These are phyloP conservation scores for Gracilaria gracilis DNA, from an alignment of 23 red algal genomes.

Conservation along the genomic window DNA sequence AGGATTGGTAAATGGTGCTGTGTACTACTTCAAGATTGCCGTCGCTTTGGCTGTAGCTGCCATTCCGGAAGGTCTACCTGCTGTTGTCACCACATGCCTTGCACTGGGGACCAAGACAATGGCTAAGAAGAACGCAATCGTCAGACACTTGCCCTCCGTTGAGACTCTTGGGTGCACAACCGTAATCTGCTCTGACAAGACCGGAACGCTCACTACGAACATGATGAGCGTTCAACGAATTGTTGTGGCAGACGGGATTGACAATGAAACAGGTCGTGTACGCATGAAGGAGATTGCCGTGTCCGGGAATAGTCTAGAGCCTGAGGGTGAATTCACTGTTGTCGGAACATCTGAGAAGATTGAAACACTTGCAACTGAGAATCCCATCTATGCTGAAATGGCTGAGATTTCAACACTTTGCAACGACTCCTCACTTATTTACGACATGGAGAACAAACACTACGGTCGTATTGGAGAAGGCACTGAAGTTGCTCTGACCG, in stretches of 20 bases:
- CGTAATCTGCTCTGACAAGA: conserved; percentile 99
- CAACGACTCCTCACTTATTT: conserved; percentile 90
- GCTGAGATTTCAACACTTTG: conserved; percentile 85
- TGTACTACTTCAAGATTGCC: conserved; percentile 99
- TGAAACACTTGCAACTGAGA: background rate
- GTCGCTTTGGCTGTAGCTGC: conserved; percentile 99
- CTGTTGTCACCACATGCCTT: conserved; percentile 98
- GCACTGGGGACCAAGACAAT: conserved; percentile 94
- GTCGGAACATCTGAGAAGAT: background rate
- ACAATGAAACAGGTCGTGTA: conserved; percentile 20
- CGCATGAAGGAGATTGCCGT: conserved; percentile 67
- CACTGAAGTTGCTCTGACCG: conserved; percentile 92
- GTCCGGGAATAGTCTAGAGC: conserved; percentile 66
- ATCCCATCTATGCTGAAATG: conserved; percentile 65
- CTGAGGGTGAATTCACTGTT: conserved; percentile 60
- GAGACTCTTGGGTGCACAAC: conserved; percentile 99
- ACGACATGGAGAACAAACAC: conserved; percentile 51
- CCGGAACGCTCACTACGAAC: conserved; percentile 99
- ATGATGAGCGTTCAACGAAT: conserved; percentile 85
- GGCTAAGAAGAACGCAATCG: conserved; percentile 97
- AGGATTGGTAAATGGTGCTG: conserved; percentile 81
- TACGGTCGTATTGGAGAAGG: conserved; percentile 95
- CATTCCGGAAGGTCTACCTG: conserved; percentile 99
- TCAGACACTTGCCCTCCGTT: conserved; percentile 93
- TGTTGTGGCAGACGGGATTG: conserved; percentile 52